Base-by-base conservation (phyloP, 2,329 filamentous ascomycete genomes). In the Dactylellina parvicollis region DNA sequence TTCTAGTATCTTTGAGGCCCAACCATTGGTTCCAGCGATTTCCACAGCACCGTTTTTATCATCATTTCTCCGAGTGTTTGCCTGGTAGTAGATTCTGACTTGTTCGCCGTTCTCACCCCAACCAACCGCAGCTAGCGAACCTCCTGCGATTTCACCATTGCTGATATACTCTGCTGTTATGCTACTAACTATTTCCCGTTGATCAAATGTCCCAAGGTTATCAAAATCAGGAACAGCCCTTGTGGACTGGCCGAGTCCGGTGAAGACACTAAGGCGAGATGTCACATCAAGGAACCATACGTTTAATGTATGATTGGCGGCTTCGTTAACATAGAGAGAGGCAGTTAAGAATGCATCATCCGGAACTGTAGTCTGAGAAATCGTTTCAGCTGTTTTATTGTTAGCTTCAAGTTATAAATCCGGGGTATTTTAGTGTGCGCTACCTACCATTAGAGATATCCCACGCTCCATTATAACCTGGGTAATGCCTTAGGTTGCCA, bases 391-490 rank as follows among this genome's bases (percentile, higher is more conserved):
- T 73, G 22, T 14, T 56, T n/a, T 38, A 18, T 16, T 8, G 38
- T 70, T 46, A 61, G 55, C 28, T 40, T 12, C 12, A 26, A 5
- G 4, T n/a, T 20, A 1, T 1, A 16, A 44, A 1, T n/a, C 22
- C 10, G 12, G 32, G 49, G 12, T 20, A 32, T 20, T 14, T 4
- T 12, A 14, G n/a, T 20, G n/a, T n/a, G 28, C 14, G 36, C n/a
- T 12, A 4, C 67, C 47, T 49, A 73, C 69, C 69, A 55, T 73
- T 55, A 26, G 14, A 18, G 3, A 46, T 10, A 38, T 60, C 46
- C 69, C 69, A 73, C 12, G 2, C 18, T 0, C 69, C 69, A 22
- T 73, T 54, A 32, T 73, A 73, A 5, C 69, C 69, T 4, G 69
- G 60, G n/a, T 60, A 73, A 30, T 73, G 69, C 10, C 69, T 60